Evolutionary conservation across 1,139 yeast species (phyloP).

Genomic region (Diutina pseudorugosa): DNA sequence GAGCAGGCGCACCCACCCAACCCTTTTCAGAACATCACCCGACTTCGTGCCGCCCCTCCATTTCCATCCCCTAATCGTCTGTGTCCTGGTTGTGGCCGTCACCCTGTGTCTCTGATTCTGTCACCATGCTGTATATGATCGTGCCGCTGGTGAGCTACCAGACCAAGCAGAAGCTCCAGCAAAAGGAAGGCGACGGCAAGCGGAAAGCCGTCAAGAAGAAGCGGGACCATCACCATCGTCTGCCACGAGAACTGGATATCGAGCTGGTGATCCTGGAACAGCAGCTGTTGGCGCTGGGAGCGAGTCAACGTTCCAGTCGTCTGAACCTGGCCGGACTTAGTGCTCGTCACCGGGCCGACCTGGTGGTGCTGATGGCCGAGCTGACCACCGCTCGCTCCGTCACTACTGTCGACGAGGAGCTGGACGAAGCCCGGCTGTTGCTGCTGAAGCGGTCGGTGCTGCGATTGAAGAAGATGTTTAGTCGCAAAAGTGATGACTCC

Average conservation of each 20-base stretch:
- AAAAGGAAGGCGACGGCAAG: conserved; percentile 7
- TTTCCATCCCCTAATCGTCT: too few species aligned
- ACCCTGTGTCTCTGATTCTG: not conserved
- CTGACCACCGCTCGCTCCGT: not conserved
- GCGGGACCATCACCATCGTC: not conserved
- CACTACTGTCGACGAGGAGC: not conserved
- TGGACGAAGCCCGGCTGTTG: not conserved
- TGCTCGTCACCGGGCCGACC: not conserved
- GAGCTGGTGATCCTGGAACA: not conserved
- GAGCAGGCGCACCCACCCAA: too few species aligned
- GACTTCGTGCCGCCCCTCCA: too few species aligned
- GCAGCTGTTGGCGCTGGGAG: not conserved
- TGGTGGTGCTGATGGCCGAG: not conserved
- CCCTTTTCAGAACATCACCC: too few species aligned
- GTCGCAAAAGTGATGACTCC: not conserved
- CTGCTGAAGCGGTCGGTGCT: conserved; percentile 1
- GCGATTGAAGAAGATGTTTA: not conserved
- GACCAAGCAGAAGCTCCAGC: conserved; percentile 11
- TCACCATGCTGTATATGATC: conserved; percentile 11
- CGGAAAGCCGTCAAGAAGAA: conserved; percentile 1
- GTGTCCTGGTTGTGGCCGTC: too few species aligned
- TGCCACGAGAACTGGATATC: not conserved
- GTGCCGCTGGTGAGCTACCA: conserved; percentile 12
- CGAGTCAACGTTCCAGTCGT: not conserved
- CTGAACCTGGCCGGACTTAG: not conserved